Evolutionary conservation across 495 filamentous ascomycete species (phyloP), one percentile per base, ranked within the genome.

Genomic region (Trichocladium antarcticum): DNA sequence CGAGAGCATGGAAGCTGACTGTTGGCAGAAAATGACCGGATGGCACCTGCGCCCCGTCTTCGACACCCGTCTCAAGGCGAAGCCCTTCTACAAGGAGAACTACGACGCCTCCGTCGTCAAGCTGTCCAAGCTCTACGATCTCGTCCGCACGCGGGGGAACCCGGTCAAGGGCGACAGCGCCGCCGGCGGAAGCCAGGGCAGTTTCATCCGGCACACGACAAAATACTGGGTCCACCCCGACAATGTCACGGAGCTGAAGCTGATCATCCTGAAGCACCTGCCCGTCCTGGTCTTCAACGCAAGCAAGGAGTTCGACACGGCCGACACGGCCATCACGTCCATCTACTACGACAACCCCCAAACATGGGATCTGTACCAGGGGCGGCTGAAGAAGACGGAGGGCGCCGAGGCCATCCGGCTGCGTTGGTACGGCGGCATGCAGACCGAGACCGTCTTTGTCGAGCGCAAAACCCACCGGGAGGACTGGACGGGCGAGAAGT

Each of bases 191-290:
- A 75, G 74, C 47, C 92, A 99, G 68, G 92, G 88, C 57, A 99
- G 87, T 68, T 99, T 99, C 58, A 77, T 99, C 47, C 82, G 92
- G 15, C 87, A 99, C 61, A 99, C 92, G 0, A 99, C 92, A 2
- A 99, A 99, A 61, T 99, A 97, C 74, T 99, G 92, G 92, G 90
- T 99, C 42, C 92, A 99, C 57, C 86, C 85, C 7, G 93, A 99
- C 64, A 97, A 99, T 60, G 92, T 99, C 61, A 97, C 92, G 5
- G 92, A 99, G 65, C 66, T 99, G 49, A 99, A 99, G 66, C 74
- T 99, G 60, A 88, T 99, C 53, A 87, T 99, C 54, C 73, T 98
- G 27, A 96, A 98, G 78, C 92, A 99, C 72, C 75, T 99, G 47
- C 92, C 92, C 6, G 92, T 99, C 1, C 72, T 99, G 7, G 92